A percentile compares a stretch with the other conserved stretches of the same genome.
phyloP scores from a whole-genome alignment of 1,139 yeast genomes.

The Pichia inconspicua region DNA sequence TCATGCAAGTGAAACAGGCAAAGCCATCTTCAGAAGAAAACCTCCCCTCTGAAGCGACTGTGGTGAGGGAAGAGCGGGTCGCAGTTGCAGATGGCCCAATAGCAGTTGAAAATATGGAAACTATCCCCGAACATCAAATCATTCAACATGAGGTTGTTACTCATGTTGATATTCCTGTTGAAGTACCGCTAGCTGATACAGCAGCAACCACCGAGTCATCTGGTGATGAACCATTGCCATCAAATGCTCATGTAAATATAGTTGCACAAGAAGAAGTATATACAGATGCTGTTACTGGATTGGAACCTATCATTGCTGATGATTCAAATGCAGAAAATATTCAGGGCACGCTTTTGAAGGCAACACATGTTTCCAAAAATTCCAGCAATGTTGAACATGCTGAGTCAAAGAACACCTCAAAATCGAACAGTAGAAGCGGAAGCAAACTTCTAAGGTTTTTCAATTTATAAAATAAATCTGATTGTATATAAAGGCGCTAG shows the following conservation, averaged over 20 bases:
- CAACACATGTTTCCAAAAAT: neutral
- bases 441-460: constrained; percentile 23
- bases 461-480: constrained; percentile 14
- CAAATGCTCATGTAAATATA: neutral
- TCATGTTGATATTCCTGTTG: neutral
- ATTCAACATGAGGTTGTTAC: neutral
- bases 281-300: neutral
- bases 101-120: neutral
- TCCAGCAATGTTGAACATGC: neutral
- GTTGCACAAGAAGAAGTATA: neutral
- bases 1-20: neutral
- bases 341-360: neutral
- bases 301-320: neutral
- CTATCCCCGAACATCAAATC: neutral
- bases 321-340: neutral
- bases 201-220: neutral
- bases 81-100: neutral
- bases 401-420: neutral
- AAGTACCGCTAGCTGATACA: neutral
- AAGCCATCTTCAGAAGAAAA: neutral
- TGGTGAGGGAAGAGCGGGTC: neutral
- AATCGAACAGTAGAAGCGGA: constrained; percentile 6
- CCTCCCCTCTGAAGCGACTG: neutral
- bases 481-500: neutral
- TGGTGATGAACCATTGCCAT: neutral